phyloP scores from a whole-genome alignment of 2,329 filamentous ascomycete genomes.

The Blastomyces percursus region DNA sequence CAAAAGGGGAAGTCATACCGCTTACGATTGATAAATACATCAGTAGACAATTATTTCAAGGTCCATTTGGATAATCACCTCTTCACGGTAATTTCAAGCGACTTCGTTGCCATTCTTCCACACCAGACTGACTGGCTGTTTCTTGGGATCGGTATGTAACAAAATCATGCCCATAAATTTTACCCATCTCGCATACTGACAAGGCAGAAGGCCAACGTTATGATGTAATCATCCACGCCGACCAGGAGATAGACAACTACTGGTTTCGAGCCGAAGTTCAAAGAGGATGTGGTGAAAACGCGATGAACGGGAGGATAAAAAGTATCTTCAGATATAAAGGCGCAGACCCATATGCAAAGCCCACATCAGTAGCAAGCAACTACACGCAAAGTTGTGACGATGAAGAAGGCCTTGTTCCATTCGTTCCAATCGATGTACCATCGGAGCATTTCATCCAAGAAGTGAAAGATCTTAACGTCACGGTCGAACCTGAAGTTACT shows the following conservation, averaged over 20 bases:
- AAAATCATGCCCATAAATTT: background rate
- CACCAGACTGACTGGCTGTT: constrained; percentile 8
- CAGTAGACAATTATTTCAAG: constrained; percentile 9
- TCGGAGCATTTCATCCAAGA: constrained; percentile 15
- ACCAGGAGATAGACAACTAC: constrained; percentile 31
- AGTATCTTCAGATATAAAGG: constrained; percentile 9
- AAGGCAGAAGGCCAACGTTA: constrained; percentile 29
- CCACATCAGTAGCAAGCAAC: constrained; percentile 10
- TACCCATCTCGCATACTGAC: background rate
- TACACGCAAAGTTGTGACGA: constrained; percentile 14
- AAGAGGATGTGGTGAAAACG: constrained; percentile 3
- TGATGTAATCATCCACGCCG: constrained; percentile 38
- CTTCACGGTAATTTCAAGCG: constrained; percentile 8
- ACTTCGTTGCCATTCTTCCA: constrained; percentile 6
- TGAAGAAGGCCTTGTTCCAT: constrained; percentile 15
- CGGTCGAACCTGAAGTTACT: constrained; percentile 14
- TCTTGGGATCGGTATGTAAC: constrained; percentile 11
- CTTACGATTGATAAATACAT: constrained; percentile 8
- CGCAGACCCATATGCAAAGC: constrained; percentile 8
- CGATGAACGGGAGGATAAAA: constrained; percentile 5
- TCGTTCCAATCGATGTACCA: constrained; percentile 17
- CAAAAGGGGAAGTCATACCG: constrained; percentile 3
- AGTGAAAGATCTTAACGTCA: constrained; percentile 14
- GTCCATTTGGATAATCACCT: constrained; percentile 11
- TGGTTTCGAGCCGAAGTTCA: constrained; percentile 25